phyloP scores from a whole-genome alignment of 768 basidiomycete species.

The Dendrothele bispora region DNA sequence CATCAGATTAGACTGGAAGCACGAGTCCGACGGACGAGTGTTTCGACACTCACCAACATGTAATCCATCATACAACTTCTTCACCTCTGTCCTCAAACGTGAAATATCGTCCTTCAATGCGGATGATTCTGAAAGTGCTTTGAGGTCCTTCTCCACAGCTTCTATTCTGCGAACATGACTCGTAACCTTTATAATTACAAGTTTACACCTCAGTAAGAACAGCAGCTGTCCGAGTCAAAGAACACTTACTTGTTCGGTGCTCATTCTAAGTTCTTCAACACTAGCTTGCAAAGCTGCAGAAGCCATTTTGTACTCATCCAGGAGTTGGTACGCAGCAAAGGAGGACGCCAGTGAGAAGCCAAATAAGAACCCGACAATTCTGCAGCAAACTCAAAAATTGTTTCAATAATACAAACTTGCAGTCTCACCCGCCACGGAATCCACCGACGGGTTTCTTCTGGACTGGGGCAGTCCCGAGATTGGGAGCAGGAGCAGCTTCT shows the following conservation, averaged over 20 bases:
- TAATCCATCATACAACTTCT: slow-evolving; percentile 84
- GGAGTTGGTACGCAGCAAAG: slow-evolving; percentile 80
- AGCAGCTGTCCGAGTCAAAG: background rate
- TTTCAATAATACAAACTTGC: slow-evolving; percentile 1
- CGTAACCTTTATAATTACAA: slow-evolving; percentile 76
- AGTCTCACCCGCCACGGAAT: slow-evolving; percentile 60
- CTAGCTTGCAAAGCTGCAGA: slow-evolving; percentile 86
- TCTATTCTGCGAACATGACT: slow-evolving; percentile 83
- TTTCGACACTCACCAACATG: slow-evolving; percentile 60
- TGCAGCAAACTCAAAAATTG: slow-evolving; percentile 25
- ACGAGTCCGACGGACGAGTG: background rate
- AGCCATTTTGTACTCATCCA: slow-evolving; percentile 89
- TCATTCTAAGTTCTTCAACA: slow-evolving; percentile 82
- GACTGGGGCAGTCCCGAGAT: slow-evolving; percentile 52
- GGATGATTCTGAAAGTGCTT: slow-evolving; percentile 63
- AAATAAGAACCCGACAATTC: slow-evolving; percentile 82
- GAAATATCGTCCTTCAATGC: slow-evolving; percentile 81
- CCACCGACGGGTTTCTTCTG: slow-evolving; percentile 79
- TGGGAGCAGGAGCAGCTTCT: slow-evolving; percentile 39
- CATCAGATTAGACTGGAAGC: background rate
- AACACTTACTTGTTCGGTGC: slow-evolving; percentile 69
- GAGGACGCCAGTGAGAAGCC: slow-evolving; percentile 91
- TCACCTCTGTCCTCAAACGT: slow-evolving; percentile 74
- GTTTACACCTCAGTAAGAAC: no score
- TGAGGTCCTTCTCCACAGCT: slow-evolving; percentile 87